Conservation (phyloP, 2,329 filamentous ascomycete species). For the Fusarium anthophilum region DNA sequence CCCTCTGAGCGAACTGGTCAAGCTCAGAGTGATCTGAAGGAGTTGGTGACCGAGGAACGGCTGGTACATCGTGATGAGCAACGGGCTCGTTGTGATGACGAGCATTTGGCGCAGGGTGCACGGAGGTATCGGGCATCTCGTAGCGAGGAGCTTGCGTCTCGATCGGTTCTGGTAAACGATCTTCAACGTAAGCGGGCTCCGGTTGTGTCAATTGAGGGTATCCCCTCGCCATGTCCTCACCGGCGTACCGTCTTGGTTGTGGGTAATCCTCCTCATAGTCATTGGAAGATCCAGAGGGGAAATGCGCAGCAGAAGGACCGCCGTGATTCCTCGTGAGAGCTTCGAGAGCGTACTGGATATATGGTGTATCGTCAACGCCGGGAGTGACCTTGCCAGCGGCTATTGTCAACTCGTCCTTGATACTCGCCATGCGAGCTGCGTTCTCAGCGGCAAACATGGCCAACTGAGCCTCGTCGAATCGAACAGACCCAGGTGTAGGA, state of each 20-base stretch:
- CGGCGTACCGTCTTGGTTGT: conserved; percentile 27
- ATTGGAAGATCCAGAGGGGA: conserved; percentile 54
- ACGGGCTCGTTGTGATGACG: conserved; percentile 16
- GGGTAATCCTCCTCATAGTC: conserved; percentile 46
- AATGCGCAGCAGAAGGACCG: conserved; percentile 62
- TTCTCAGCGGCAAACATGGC: conserved; percentile 51
- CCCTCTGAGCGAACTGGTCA: conserved; percentile 30
- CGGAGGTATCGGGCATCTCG: conserved; percentile 31
- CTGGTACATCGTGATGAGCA: conserved; percentile 27
- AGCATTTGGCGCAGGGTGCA: conserved; percentile 17
- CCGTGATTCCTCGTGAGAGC: conserved; percentile 82
- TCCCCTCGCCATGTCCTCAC: conserved; percentile 28
- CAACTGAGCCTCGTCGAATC: conserved; percentile 52
- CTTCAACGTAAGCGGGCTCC: conserved; percentile 42
- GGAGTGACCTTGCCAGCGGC: conserved; percentile 71
- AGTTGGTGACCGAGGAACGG: conserved; percentile 17
- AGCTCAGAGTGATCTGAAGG: conserved; percentile 25
- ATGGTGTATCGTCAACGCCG: conserved; percentile 84
- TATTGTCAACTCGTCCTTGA: conserved; percentile 63
- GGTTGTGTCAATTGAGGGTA: conserved; percentile 35
- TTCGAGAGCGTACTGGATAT: conserved; percentile 89
- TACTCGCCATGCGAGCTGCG: conserved; percentile 48
- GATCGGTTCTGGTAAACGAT: conserved; percentile 38
- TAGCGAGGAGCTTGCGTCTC: conserved; percentile 29
- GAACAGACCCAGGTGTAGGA: conserved; percentile 38